Base-by-base conservation (phyloP, 129 eudicot species). In the Lonicera japonica region DNA sequence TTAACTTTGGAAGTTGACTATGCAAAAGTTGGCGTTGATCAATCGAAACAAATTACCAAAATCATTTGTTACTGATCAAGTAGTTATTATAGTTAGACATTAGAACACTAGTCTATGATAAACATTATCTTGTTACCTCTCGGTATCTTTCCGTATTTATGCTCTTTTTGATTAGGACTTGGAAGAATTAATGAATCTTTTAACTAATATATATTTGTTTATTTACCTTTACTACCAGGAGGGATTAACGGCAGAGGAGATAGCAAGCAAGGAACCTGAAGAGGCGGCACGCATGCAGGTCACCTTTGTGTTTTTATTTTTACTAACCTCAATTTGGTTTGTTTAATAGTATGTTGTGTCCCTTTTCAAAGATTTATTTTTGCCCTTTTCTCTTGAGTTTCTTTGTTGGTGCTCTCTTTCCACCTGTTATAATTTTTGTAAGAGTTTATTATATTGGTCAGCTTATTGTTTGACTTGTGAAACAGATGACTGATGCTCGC, bases 401-500 rank as follows among this genome's bases (percentile, higher is more conserved):
- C 36, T 29, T 1, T 29, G 36, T 29, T 29, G 36, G 36, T 29
- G 36, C 36, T 29, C 36, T 29, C 36, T 29, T 29, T 29, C 36
- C 36, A 29, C 2, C 6, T 29, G 6, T 55, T 58, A 36, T 45
- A 23, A 11, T 17, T 48, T 21, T n/a, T 17, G 8, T 20, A 25
- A 25, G 54, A 64, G 50, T 18, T 34, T 52, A 19, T 43, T 3
- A 8, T 43, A 29, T 21, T 29, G 6, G 36, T 6, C 54, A 11
- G 53, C 56, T 69, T 68, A 60, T 58, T 61, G 20, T 22, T 65
- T 38, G 56, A 23, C 40, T 59, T 47, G 12, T 74, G 25, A 48
- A 36, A 21, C 88, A 91, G 97, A 91, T 91, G 97, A 91, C 95
- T 8, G 97, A 91, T 87, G 97, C 97, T 58, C 95, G 95, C 29